Conservation (phyloP, 2,329 filamentous ascomycete genomes). For the Karstenula rhodostoma region DNA sequence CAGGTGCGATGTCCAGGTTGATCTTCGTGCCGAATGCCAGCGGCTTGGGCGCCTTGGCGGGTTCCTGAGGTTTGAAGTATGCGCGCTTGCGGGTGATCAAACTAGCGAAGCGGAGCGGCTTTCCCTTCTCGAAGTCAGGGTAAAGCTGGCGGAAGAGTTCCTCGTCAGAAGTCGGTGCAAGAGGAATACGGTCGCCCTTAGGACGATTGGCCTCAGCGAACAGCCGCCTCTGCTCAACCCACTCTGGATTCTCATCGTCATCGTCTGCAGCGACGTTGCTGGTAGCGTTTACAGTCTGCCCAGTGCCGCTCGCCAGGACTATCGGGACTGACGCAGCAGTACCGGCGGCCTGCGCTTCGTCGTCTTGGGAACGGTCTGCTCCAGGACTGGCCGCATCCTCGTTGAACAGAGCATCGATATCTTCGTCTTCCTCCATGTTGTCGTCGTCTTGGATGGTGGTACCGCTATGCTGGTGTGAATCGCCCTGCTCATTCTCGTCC, state of each 20-base stretch:
- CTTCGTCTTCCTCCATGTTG: constrained; percentile 58
- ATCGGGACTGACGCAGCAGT: not conserved
- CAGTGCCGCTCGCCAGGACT: constrained; percentile 9
- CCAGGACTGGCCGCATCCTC: constrained; percentile 48
- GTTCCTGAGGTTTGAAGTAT: constrained; percentile 79
- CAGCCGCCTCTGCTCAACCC: constrained; percentile 43
- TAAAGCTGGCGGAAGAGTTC: constrained; percentile 82
- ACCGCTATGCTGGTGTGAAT: constrained; percentile 39
- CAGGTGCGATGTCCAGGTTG: constrained; percentile 82
- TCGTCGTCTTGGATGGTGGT: constrained; percentile 41
- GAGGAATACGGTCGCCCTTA: constrained; percentile 62
- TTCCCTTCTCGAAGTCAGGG: constrained; percentile 79
- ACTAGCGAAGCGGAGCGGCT: constrained; percentile 80
- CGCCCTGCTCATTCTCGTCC: constrained; percentile 27
- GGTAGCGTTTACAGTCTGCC: constrained; percentile 12
- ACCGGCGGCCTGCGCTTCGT: not conserved
- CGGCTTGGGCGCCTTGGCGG: constrained; percentile 79
- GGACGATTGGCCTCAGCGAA: constrained; percentile 40
- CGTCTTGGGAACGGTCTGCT: not conserved
- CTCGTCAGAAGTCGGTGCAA: constrained; percentile 74
- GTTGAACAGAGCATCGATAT: constrained; percentile 73
- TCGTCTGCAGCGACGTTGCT: constrained; percentile 28
- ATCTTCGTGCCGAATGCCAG: constrained; percentile 82
- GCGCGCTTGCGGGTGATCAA: constrained; percentile 83
- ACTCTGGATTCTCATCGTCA: constrained; percentile 39